Evolutionary conservation across 331 rosid species (phyloP).

Genomic region (Malus hybrid): DNA sequence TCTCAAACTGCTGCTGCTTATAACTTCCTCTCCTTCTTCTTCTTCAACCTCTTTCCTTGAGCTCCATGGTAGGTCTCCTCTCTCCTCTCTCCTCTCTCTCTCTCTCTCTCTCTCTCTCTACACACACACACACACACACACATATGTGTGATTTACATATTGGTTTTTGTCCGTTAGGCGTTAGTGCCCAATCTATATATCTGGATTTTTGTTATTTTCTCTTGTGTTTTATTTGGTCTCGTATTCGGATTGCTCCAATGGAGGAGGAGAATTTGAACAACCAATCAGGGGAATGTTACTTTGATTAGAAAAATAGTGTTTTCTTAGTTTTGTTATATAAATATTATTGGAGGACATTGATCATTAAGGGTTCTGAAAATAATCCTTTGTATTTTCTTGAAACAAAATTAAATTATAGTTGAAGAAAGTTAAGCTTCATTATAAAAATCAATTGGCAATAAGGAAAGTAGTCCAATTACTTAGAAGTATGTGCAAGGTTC

Average conservation of each 20-base stretch:
- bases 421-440: too few relatives aligned
- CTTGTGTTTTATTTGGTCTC: not conserved
- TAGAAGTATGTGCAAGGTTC: too few relatives aligned
- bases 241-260: not conserved
- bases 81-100: not conserved
- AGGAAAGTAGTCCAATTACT: too few relatives aligned
- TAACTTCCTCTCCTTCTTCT: not conserved
- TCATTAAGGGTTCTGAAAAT: too few relatives aligned
- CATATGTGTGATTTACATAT: not conserved
- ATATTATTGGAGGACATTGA: too few relatives aligned
- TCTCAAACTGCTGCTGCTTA: not conserved
- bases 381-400: too few relatives aligned
- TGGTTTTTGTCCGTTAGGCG: not conserved
- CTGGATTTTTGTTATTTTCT: not conserved
- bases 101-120: not conserved
- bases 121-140: not conserved
- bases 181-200: not conserved
- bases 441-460: too few relatives aligned
- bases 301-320: too few relatives aligned
- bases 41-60: conserved; percentile 1
- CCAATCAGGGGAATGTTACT: too few relatives aligned
- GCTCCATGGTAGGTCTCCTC: not conserved
- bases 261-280: too few relatives aligned
- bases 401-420: too few relatives aligned
- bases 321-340: too few relatives aligned